Conservation (phyloP, 2,329 filamentous ascomycete genomes). For the Phialophora verrucosa region DNA sequence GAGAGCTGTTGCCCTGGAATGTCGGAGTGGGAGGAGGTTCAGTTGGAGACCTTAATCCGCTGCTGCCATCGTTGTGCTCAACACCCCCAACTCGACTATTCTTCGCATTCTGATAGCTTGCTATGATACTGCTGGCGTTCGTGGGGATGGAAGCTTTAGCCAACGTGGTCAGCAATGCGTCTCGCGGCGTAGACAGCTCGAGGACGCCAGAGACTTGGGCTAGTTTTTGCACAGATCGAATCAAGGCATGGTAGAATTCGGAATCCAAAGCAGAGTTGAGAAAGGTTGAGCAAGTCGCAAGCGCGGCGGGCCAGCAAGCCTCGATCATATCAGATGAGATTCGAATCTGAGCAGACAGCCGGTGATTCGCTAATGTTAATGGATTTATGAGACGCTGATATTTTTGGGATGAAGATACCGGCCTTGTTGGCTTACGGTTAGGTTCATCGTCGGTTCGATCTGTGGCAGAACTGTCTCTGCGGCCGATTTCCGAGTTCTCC, state of each 20-base stretch:
- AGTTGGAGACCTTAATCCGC: slow-evolving; percentile 24
- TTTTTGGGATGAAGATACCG: slow-evolving; percentile 48
- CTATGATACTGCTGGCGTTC: slow-evolving; percentile 55
- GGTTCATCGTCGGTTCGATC: slow-evolving; percentile 30
- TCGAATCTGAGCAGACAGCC: slow-evolving; percentile 72
- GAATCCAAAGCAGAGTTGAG: slow-evolving; percentile 89
- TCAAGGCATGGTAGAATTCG: slow-evolving; percentile 90
- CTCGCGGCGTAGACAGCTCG: slow-evolving; percentile 80
- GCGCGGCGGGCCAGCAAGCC: slow-evolving; percentile 91
- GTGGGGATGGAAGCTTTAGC: slow-evolving; percentile 91
- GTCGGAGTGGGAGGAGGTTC: slow-evolving; percentile 33
- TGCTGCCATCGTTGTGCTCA: slow-evolving; percentile 19
- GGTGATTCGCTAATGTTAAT: slow-evolving; percentile 73
- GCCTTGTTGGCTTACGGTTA: slow-evolving; percentile 16
- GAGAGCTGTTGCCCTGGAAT: slow-evolving; percentile 54
- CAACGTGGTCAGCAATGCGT: slow-evolving; percentile 92
- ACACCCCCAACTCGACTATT: slow-evolving; percentile 4
- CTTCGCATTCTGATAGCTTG: slow-evolving; percentile 27
- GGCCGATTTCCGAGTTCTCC: slow-evolving; percentile 30
- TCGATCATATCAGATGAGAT: slow-evolving; percentile 83
- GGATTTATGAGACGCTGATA: slow-evolving; percentile 85
- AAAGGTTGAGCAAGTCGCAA: slow-evolving; percentile 95
- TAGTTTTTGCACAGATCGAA: slow-evolving; percentile 92
- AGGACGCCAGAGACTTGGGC: slow-evolving; percentile 92
- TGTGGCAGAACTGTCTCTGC: slow-evolving; percentile 38